Evolutionary conservation across 75 land plant species (phyloP).

Genomic region (Sequoiadendron giganteum): DNA sequence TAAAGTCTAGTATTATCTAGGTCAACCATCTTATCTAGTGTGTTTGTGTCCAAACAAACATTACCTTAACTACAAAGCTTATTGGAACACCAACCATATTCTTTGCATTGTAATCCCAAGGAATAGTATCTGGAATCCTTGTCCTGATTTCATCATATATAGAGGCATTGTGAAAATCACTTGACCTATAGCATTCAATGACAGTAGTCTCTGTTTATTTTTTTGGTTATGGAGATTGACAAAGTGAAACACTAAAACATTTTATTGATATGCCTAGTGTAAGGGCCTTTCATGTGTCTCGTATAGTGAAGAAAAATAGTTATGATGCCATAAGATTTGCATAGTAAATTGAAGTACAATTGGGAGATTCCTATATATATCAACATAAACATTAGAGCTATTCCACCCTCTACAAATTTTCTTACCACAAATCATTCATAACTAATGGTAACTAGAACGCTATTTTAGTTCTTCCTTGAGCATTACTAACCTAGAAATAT

Average conservation of each 20-base stretch:
- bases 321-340: neutral
- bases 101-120: slow-evolving; percentile 81
- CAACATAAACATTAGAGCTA: neutral
- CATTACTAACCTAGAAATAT: neutral
- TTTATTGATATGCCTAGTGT: neutral
- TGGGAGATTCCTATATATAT: neutral
- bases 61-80: slow-evolving; percentile 85
- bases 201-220: neutral
- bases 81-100: slow-evolving; percentile 63
- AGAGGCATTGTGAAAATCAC: slow-evolving; percentile 70
- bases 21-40: neutral
- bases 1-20: neutral
- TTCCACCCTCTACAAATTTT: neutral
- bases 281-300: neutral
- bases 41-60: neutral
- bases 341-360: neutral
- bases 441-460: neutral
- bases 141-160: slow-evolving; percentile 91
- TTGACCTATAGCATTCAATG: slow-evolving; percentile 39
- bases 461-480: neutral
- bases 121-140: slow-evolving; percentile 80
- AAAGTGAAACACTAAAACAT: neutral
- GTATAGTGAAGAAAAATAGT: neutral
- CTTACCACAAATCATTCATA: neutral
- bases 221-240: neutral